A percentile compares a stretch with the other conserved stretches of the same genome.
Conservation (phyloP, 1,139 yeast species). For the Hemisphaericaspora lyxosophila region DNA sequence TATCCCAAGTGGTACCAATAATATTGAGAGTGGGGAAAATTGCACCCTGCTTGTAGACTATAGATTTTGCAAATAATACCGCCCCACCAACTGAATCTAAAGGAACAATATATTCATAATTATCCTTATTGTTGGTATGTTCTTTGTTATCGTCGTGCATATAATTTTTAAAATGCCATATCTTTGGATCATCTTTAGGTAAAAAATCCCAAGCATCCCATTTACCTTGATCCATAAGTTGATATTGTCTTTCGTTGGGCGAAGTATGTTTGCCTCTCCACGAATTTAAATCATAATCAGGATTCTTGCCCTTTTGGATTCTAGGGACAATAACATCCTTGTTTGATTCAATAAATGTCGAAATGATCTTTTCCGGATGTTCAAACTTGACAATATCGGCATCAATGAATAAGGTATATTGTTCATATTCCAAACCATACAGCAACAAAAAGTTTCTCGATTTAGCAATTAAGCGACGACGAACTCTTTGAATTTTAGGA, state of each 20-base stretch:
- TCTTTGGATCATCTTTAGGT: conserved; percentile 36
- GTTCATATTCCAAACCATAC: conserved; percentile 26
- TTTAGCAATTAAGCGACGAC: conserved; percentile 34
- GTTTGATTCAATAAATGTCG: conserved; percentile 29
- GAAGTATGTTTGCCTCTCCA: conserved; percentile 47
- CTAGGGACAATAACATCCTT: conserved; percentile 46
- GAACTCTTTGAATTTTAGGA: conserved; percentile 27
- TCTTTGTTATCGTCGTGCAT: conserved; percentile 7
- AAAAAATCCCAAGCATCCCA: conserved; percentile 38
- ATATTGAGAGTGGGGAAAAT: conserved; percentile 47
- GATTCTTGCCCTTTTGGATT: conserved; percentile 25
- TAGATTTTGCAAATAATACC: conserved; percentile 42
- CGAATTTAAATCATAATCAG: conserved; percentile 45
- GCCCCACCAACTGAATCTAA: conserved; percentile 55
- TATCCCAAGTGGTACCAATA: conserved; percentile 49
- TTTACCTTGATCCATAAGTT: conserved; percentile 28
- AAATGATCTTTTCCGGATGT: conserved; percentile 26
- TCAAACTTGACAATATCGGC: conserved; percentile 29
- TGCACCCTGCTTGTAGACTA: conserved; percentile 45
- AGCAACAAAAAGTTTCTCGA: conserved; percentile 31
- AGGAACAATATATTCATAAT: conserved; percentile 20
- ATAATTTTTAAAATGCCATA: conserved; percentile 33
- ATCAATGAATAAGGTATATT: conserved; percentile 37
- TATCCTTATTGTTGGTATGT: conserved; percentile 4
- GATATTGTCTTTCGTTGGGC: conserved; percentile 34